Evolutionary conservation across 176 grass and related monocot genomes (phyloP), one percentile per base, ranked within the genome.

Genomic region (Tillandsia fasciculata): DNA sequence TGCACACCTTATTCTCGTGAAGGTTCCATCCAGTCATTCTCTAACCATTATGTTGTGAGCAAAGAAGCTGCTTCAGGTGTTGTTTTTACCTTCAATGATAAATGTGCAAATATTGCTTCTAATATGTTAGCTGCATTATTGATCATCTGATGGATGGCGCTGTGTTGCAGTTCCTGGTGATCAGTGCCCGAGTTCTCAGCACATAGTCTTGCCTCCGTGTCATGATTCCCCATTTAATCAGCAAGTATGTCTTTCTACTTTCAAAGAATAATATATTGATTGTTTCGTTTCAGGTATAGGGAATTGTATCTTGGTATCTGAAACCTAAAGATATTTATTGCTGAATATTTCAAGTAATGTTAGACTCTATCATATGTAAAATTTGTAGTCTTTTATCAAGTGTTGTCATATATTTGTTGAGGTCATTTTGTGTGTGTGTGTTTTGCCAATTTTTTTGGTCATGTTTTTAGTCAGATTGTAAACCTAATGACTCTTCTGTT

Each of bases 61-160:
- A 18, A 33, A 14, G 50, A 42, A 66, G 1, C 64, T 66, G 22
- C 49, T 56, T 42, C 73, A 75, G 73, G 64, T 75, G 64, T 29
- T 20, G 6, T 10, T 12, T 50, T 26, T 3, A 49, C 3, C 33
- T 42, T 71, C 22, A 20, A 49, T 68, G 9, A 49, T 63, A 17
- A 48, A 73, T 63, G 10, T 20, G 12, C 26, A 8, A 27, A 52
- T 70, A 53, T n/a, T 20, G 15, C 26, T 70, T 53, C 26, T 27
- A 10, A 1, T 28, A 22, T 72, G 18, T 47, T 56, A 42, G n/a
- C 29, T 13, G 8, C 13, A 15, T 71, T 13, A 12, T 56, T 56
- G 24, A 49, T 73, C 15, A 73, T 47, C 63, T 73, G 23, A 11
- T 50, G 48, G 54, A 12, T 50, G 11, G 22, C 26, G 50, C 3